Percentiles rank a stretch among this genome's conserved stretches.
Conservation (phyloP, 1,284 basidiomycete species). For the Pyrrhoderma noxium region DNA sequence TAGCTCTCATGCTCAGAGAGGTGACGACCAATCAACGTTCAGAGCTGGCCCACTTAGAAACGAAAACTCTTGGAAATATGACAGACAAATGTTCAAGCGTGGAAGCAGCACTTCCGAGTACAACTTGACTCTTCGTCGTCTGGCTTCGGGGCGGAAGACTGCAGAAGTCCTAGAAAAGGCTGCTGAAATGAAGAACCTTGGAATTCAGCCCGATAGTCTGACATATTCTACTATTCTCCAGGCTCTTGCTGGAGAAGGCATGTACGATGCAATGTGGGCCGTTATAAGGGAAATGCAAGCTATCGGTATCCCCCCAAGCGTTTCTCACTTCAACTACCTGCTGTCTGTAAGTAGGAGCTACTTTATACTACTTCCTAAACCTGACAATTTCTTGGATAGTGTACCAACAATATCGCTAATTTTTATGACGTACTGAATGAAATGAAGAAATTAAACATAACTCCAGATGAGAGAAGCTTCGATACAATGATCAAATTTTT, state of each 20-base stretch:
- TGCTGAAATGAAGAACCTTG: constrained; percentile 47
- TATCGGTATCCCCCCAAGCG: constrained; percentile 47
- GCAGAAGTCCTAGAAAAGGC: constrained; percentile 1
- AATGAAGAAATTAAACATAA: constrained; percentile 44
- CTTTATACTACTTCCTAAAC: constrained; percentile 2
- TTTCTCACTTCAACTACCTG: constrained; percentile 56
- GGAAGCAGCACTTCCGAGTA: neutral
- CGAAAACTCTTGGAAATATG: neutral
- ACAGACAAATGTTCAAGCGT: neutral
- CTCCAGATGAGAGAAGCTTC: constrained; percentile 47
- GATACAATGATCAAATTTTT: constrained; percentile 45
- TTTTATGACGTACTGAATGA: constrained; percentile 31
- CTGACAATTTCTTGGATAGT: constrained; percentile 17
- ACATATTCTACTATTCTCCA: constrained; percentile 52
- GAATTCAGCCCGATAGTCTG: constrained; percentile 40
- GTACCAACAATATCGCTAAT: constrained; percentile 21
- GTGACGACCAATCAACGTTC: neutral
- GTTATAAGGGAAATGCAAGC: constrained; percentile 67
- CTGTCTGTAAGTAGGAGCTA: constrained; percentile 41
- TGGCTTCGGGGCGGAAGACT: neutral
- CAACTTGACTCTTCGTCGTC: too few relatives aligned
- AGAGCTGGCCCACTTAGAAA: neutral
- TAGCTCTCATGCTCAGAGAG: neutral
- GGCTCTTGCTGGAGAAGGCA: constrained; percentile 33
- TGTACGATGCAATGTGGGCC: constrained; percentile 53